A percentile compares a stretch with the other conserved stretches of the same genome.
phyloP scores from a whole-genome alignment of 148 eudicot species.

The Pharnaceum exiguum region DNA sequence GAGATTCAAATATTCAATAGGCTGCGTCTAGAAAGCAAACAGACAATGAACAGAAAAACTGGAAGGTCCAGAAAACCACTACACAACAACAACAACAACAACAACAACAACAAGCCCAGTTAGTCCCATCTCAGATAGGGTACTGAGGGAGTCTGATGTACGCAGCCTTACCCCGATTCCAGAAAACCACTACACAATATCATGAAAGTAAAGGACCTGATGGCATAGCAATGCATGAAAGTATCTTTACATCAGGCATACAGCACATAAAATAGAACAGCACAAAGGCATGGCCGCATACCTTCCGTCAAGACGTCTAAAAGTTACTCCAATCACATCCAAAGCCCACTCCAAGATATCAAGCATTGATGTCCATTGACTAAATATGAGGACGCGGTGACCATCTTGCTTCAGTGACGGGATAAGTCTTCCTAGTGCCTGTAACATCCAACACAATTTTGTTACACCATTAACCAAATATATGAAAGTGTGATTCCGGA shows the following conservation, averaged over 20 bases:
- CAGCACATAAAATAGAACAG: not conserved
- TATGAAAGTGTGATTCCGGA: not conserved
- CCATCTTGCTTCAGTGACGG: slow-evolving; percentile 61
- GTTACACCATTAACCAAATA: not conserved
- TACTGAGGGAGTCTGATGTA: too few relatives aligned
- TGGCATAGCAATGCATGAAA: too few relatives aligned
- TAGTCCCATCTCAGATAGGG: too few relatives aligned
- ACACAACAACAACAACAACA: too few relatives aligned
- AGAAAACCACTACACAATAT: too few relatives aligned
- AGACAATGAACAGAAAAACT: too few relatives aligned
- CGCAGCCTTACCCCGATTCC: too few relatives aligned
- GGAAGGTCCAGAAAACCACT: too few relatives aligned
- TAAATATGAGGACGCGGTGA: slow-evolving; percentile 90
- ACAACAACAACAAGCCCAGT: too few relatives aligned
- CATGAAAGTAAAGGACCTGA: too few relatives aligned
- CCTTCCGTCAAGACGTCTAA: slow-evolving; percentile 98
- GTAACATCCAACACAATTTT: slow-evolving; percentile 9
- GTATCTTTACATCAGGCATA: not conserved
- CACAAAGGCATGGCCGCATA: slow-evolving; percentile 17
- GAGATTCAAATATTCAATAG: too few relatives aligned
- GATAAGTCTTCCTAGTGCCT: slow-evolving; percentile 77
- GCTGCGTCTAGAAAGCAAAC: too few relatives aligned
- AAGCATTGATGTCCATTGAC: slow-evolving; percentile 99
- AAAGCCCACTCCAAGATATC: slow-evolving; percentile 98
- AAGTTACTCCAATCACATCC: slow-evolving; percentile 82